phyloP scores from a whole-genome alignment of 805 yeast genomes.

The Lipomyces lipofer region DNA sequence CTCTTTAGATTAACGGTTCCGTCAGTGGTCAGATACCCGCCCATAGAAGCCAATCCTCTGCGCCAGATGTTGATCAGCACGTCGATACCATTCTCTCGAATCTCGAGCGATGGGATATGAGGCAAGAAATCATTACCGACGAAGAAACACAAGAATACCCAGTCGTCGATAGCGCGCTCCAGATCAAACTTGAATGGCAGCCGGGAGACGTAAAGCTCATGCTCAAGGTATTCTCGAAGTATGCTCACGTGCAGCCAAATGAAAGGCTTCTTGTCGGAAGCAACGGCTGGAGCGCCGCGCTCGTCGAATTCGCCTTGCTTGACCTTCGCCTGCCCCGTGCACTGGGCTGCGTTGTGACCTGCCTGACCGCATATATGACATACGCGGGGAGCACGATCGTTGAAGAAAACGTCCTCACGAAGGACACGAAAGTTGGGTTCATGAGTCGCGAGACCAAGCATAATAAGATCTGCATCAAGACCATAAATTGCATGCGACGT shows the following conservation, averaged over 20 bases:
- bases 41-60: conserved; percentile 59
- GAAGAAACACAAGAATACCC: conserved; percentile 98
- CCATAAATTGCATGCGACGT: conserved; percentile 97
- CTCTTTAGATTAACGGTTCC: conserved; percentile 75
- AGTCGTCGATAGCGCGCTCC: conserved; percentile 96
- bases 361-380: conserved; percentile 54
- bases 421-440: conserved; percentile 94
- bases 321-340: conserved; percentile 42
- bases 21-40: conserved; percentile 84
- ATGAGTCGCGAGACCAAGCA: conserved; percentile 93
- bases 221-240: conserved; percentile 80
- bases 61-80: conserved; percentile 82
- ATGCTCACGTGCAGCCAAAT: conserved; percentile 90
- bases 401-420: conserved; percentile 95
- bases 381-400: conserved; percentile 57
- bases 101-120: conserved; percentile 90
- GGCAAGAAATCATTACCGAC: conserved; percentile 99
- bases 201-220: conserved; percentile 73
- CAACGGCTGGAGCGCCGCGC: conserved; percentile 38
- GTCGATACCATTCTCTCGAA: conserved; percentile 92
- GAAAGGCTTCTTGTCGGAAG: conserved; percentile 68
- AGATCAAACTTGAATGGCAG: conserved; percentile 75
- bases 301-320: conserved; percentile 41
- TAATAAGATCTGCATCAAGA: conserved; percentile 94
- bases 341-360: conserved; percentile 28